Evolutionary conservation across 2,329 filamentous ascomycete species (phyloP).

Genomic region (Aspergillus felis): DNA sequence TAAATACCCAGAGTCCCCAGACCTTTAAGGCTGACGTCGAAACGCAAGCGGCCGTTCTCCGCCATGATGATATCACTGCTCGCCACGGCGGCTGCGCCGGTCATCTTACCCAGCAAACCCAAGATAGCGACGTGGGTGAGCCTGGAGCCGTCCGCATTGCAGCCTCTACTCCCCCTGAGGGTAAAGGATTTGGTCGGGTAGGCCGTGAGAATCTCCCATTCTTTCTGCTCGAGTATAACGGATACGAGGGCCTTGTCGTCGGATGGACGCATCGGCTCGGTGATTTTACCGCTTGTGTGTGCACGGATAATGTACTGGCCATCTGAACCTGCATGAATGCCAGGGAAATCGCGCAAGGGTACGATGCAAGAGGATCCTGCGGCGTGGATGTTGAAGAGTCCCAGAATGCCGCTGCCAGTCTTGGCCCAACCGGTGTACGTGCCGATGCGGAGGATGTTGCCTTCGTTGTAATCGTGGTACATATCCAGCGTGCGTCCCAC

Average conservation of each 20-base stretch:
- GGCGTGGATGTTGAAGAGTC: constrained; percentile 75
- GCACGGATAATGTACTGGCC: constrained; percentile 67
- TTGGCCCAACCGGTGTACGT: constrained; percentile 67
- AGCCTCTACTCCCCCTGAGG: constrained; percentile 26
- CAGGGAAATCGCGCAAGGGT: constrained; percentile 68
- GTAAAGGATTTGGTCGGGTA: constrained; percentile 61
- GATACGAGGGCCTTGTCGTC: constrained; percentile 50
- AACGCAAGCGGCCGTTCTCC: constrained; percentile 57
- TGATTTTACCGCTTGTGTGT: constrained; percentile 63
- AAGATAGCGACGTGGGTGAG: constrained; percentile 59
- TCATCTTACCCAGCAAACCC: constrained; percentile 84
- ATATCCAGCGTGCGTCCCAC: constrained; percentile 68
- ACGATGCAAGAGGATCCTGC: constrained; percentile 64
- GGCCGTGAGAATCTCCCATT: constrained; percentile 78
- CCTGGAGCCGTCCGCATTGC: constrained; percentile 36
- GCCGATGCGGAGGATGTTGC: constrained; percentile 69
- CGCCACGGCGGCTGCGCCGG: constrained; percentile 73
- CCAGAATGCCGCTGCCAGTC: constrained; percentile 72
- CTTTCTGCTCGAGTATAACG: constrained; percentile 59
- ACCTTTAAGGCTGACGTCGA: constrained; percentile 72
- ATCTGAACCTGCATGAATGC: constrained; percentile 51
- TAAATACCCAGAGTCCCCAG: constrained; percentile 70
- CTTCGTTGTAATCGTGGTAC: constrained; percentile 73
- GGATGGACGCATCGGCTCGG: constrained; percentile 34
- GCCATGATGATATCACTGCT: constrained; percentile 57